Base-by-base conservation (phyloP, 2,329 filamentous ascomycete species). In the Cytospora chrysosperma region DNA sequence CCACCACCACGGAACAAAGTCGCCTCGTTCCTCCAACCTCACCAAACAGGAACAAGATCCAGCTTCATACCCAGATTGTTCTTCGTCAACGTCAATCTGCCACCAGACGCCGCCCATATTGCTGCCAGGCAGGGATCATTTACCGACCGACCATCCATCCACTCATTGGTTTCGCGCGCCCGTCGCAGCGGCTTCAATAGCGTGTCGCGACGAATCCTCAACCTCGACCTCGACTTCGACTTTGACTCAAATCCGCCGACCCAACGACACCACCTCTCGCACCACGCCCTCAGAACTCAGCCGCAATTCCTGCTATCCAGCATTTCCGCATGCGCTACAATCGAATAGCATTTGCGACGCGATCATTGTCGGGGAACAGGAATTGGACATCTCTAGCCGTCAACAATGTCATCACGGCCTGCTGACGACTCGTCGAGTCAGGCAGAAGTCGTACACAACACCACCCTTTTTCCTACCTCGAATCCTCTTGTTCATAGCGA, bases 401-500 rank as follows among this genome's bases (percentile, higher is more conserved):
- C 52, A 54, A 61, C 55, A 57, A 66, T 66, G 64, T 66, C 61
- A 37, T 63, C 62, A 50, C 64, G 61, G 57, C 61, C 64, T 47
- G 64, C 62, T 63, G 56, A 61, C 56, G 57, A 50, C 61, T 30
- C 51, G 61, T 50, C 64, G 64, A 61, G 58, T 50, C 64, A 61
- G 64, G 37, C 50, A 40, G 61, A 54, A 52, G 40, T 51, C 49
- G 54, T 34, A 26, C 27, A 34, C 49, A 54, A 37, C 51, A 59
- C 10, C 51, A 52, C 56, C 17, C 53, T 52, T 15, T n/a, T 55
- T 30, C 37, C 61, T 32, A 43, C 49, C 5, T 37, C 37, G 47
- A 63, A 32, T 34, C 34, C 50, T 52, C 34, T 43, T 8, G 15
- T 28, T 27, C 34, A 59, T 30, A 40, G 50, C 50, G 63, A 58